Evolutionary conservation across 2,329 filamentous ascomycete species (phyloP).

Genomic region (Ambrosiella cleistominuta): DNA sequence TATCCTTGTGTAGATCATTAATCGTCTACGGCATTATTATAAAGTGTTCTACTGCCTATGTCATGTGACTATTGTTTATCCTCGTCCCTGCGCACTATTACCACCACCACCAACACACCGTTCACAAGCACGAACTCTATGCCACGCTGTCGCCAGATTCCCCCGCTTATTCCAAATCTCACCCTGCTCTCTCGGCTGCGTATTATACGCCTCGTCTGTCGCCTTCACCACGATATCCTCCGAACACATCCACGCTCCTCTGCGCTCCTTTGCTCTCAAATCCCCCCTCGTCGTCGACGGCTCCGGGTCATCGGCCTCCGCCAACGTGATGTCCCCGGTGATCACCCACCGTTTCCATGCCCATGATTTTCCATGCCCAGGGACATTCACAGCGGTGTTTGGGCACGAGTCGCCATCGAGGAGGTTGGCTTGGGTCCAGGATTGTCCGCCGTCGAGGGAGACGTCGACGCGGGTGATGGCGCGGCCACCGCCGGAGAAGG

Average conservation of each 20-base stretch:
- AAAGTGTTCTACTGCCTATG: too few species aligned
- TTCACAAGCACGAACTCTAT: slow-evolving; percentile 31
- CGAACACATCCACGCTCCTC: slow-evolving; percentile 23
- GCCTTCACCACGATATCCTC: slow-evolving; percentile 44
- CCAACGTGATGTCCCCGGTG: slow-evolving; percentile 22
- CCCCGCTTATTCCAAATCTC: slow-evolving; percentile 47
- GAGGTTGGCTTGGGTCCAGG: slow-evolving; percentile 46
- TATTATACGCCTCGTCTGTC: slow-evolving; percentile 48
- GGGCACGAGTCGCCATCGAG: slow-evolving; percentile 28
- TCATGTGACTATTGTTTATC: too few species aligned
- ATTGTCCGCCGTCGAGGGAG: slow-evolving; percentile 42
- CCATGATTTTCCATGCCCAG: slow-evolving; percentile 27
- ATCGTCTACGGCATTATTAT: too few species aligned
- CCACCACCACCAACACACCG: slow-evolving; percentile 14
- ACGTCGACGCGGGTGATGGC: slow-evolving; percentile 51
- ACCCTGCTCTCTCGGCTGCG: slow-evolving; percentile 42
- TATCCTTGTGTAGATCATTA: too few species aligned
- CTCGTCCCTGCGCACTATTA: too few species aligned
- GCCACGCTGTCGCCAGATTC: slow-evolving; percentile 51
- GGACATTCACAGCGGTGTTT: slow-evolving; percentile 22
- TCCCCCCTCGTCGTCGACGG: slow-evolving; percentile 7
- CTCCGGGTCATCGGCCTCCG: neutral
- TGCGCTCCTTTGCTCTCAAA: neutral
- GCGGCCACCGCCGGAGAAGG: slow-evolving; percentile 49
- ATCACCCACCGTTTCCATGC: slow-evolving; percentile 49